Evolutionary conservation across 1,284 basidiomycete species (phyloP), one percentile per base, ranked within the genome.

Genomic region (Phaffia rhodozyma): DNA sequence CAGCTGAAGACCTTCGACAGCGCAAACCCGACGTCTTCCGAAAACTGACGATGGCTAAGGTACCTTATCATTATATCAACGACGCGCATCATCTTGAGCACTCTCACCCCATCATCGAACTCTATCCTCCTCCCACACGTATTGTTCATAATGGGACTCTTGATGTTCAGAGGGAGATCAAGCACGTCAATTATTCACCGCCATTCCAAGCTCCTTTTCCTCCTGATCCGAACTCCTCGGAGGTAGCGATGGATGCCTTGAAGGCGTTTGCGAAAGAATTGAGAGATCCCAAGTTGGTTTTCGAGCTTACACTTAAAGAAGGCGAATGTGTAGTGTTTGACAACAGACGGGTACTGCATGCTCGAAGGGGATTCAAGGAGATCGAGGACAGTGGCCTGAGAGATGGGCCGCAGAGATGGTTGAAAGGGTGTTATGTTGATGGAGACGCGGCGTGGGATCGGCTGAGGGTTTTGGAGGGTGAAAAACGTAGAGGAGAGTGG

Each of bases 291-390:
- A 72, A 74, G 21, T 81, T 82, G 43, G 79, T 79, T 47, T 87
- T 82, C 70, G 77, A 84, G 69, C 85, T 89, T 74, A 83, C 81
- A 61, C 77, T 97, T 62, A 73, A 78, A 47, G 89, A 92, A 73
- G 91, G 91, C 53, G 91, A 97, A 68, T 85, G 86, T 23, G 91
- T 91, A 43, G 69, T 94, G 18, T 98, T 98, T 70, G 92, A 97
- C 74, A 98, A 97, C 71, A 79, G 92, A 27, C 79, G 94, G n/a
- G 85, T 96, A 2, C 75, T 97, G 65, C 94, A 98, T 72, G 89
- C 89, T 0, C 78, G 94, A 13, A 88, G 84, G 1, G 86, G 85
- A 2, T 98, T 97, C 73, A 72, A 75, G 50, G 69, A 72, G 61
- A 55, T 66, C 11, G 57, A 52, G 64, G 59, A 43, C 32, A 72